Evolutionary conservation across 495 filamentous ascomycete species (phyloP).

Genomic region (Penicillium roqueforti): DNA sequence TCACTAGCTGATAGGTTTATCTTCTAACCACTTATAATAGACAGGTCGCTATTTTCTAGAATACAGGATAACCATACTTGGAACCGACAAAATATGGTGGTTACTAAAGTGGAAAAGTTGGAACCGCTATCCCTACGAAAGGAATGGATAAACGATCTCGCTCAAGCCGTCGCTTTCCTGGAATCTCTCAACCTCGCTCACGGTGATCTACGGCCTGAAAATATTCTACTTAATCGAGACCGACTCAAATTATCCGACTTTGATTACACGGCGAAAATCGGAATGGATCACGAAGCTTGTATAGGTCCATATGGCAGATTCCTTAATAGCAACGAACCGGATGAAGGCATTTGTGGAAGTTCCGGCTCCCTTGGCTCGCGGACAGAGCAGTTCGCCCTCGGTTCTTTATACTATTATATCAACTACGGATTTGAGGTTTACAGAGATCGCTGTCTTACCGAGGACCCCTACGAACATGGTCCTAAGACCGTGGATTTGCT

Average conservation of each 20-base stretch:
- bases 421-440: slow-evolving; percentile 40
- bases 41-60: slow-evolving; percentile 3
- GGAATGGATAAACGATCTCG: slow-evolving; percentile 37
- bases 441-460: slow-evolving; percentile 28
- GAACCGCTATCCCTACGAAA: slow-evolving; percentile 30
- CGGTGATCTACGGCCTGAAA: slow-evolving; percentile 30
- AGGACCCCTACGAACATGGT: slow-evolving; percentile 36
- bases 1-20: not conserved
- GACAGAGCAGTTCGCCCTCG: slow-evolving; percentile 38
- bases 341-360: slow-evolving; percentile 25
- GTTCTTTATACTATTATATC: slow-evolving; percentile 36
- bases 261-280: slow-evolving; percentile 28
- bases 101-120: slow-evolving; percentile 29
- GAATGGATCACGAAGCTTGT: slow-evolving; percentile 27
- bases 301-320: slow-evolving; percentile 25
- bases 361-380: slow-evolving; percentile 29
- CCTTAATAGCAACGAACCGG: slow-evolving; percentile 22
- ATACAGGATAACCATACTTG: slow-evolving; percentile 11
- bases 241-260: slow-evolving; percentile 30
- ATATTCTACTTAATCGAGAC: slow-evolving; percentile 27
- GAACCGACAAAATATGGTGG: slow-evolving; percentile 16
- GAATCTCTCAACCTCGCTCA: slow-evolving; percentile 39
- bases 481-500: slow-evolving; percentile 30
- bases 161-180: slow-evolving; percentile 35
- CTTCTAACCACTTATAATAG: slow-evolving; percentile 4